A percentile compares a stretch with the other conserved stretches of the same genome.
Evolutionary conservation across 306 rosid genomes (phyloP).

Genomic region (Vicia sativa): DNA sequence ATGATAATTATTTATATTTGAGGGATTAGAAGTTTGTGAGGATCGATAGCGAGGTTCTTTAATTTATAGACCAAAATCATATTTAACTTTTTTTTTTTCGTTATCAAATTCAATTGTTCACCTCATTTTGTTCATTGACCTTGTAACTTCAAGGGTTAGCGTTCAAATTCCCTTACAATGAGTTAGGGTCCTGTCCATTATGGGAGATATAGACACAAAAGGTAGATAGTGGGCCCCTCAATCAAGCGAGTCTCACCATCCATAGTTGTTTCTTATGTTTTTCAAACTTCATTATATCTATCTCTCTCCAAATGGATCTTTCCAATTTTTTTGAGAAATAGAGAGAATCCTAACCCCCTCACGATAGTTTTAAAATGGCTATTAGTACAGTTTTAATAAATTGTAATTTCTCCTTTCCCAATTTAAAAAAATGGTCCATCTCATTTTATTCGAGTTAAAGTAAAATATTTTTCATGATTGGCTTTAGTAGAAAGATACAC

Average conservation of each 20-base stretch:
- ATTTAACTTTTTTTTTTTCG: not conserved
- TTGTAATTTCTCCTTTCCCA: not conserved
- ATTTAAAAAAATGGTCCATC: not conserved
- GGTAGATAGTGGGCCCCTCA: too few relatives aligned
- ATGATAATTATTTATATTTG: not conserved
- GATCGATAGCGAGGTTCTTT: not conserved
- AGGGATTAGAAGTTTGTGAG: not conserved
- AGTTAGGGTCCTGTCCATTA: too few relatives aligned
- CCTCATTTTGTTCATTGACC: not conserved
- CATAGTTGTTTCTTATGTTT: too few relatives aligned
- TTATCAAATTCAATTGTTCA: not conserved
- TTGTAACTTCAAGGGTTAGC: not conserved
- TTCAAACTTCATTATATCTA: too few relatives aligned
- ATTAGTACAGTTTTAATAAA: not conserved
- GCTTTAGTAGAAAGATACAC: too few relatives aligned
- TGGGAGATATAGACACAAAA: too few relatives aligned
- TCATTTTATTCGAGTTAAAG: not conserved
- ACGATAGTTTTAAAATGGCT: not conserved
- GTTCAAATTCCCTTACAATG: too few relatives aligned
- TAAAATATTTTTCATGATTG: not conserved
- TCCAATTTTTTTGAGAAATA: too few relatives aligned
- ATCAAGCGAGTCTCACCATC: too few relatives aligned
- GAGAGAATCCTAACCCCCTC: too few relatives aligned
- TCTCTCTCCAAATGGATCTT: too few relatives aligned
- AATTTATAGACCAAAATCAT: not conserved